phyloP scores from a whole-genome alignment of 2,329 filamentous ascomycete species.

The Metarhizium humberi region DNA sequence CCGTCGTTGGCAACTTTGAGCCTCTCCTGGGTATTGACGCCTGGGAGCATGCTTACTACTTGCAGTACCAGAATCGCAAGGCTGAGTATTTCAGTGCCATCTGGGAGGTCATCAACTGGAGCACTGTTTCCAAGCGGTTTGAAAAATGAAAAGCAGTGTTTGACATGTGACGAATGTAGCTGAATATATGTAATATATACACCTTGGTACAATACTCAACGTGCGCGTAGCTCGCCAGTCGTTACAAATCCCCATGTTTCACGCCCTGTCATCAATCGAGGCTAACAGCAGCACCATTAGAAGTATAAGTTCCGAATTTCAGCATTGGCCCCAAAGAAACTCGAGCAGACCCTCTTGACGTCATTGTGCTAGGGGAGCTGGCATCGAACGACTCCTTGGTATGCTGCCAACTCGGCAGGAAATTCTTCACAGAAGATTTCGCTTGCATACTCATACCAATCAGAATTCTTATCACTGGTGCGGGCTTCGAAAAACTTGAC shows the following conservation, averaged over 20 bases:
- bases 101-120: slow-evolving; percentile 96
- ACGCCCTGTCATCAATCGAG: not conserved
- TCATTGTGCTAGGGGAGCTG: slow-evolving; percentile 12
- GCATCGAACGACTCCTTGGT: slow-evolving; percentile 20
- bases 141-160: slow-evolving; percentile 28
- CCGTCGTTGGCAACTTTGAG: slow-evolving; percentile 72
- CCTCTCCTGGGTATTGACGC: slow-evolving; percentile 86
- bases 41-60: slow-evolving; percentile 94
- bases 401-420: slow-evolving; percentile 17
- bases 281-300: not conserved
- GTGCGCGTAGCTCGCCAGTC: not conserved
- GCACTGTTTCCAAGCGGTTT: slow-evolving; percentile 73
- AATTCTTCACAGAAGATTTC: slow-evolving; percentile 17
- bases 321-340: not conserved
- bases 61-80: slow-evolving; percentile 96
- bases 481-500: slow-evolving; percentile 24
- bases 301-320: not conserved
- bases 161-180: not conserved
- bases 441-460: slow-evolving; percentile 22
- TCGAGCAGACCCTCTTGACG: not conserved
- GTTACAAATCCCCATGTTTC: not conserved
- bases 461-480: slow-evolving; percentile 15
- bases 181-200: slow-evolving; percentile 2
- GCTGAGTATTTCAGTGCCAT: slow-evolving; percentile 89
- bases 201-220: slow-evolving; percentile 1